phyloP scores from a whole-genome alignment of 495 filamentous ascomycete genomes.

The Amphirosellinia nigrospora region DNA sequence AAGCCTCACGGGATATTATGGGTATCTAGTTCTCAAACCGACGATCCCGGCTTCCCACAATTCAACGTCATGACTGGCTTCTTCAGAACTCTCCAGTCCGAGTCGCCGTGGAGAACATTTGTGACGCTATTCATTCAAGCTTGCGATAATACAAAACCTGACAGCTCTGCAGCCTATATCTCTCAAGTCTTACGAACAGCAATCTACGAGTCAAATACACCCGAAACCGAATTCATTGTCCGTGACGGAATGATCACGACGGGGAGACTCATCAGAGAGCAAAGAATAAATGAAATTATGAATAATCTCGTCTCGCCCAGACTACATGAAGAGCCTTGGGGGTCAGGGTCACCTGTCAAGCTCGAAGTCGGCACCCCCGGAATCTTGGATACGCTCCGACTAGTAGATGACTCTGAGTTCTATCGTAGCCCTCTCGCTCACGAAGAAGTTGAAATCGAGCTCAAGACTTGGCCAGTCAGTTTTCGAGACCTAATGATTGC shows the following conservation, averaged over 20 bases:
- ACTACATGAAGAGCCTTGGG: not conserved
- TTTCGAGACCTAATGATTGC: conserved; percentile 51
- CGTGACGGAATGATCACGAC: not conserved
- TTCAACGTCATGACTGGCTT: not conserved
- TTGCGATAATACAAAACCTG: not conserved
- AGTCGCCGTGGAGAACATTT: not conserved
- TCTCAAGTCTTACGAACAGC: not conserved
- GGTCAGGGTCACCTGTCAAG: not conserved
- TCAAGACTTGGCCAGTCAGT: conserved; percentile 42
- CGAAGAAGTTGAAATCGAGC: conserved; percentile 40
- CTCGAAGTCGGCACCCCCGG: not conserved
- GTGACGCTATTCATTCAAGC: not conserved
- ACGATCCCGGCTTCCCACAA: not conserved
- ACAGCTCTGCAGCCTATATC: not conserved
- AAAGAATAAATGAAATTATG: not conserved
- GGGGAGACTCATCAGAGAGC: not conserved
- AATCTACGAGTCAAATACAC: not conserved
- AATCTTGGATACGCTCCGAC: not conserved
- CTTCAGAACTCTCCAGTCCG: not conserved
- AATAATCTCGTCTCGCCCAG: not conserved
- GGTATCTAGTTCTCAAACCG: no score
- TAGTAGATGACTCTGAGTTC: not conserved
- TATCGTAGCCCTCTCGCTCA: not conserved
- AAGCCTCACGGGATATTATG: not conserved
- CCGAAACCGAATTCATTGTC: not conserved